These are phyloP conservation scores for Blastobotrys ciferrii DNA, from an alignment of 1,139 yeast species.

Conservation along the genomic window DNA sequence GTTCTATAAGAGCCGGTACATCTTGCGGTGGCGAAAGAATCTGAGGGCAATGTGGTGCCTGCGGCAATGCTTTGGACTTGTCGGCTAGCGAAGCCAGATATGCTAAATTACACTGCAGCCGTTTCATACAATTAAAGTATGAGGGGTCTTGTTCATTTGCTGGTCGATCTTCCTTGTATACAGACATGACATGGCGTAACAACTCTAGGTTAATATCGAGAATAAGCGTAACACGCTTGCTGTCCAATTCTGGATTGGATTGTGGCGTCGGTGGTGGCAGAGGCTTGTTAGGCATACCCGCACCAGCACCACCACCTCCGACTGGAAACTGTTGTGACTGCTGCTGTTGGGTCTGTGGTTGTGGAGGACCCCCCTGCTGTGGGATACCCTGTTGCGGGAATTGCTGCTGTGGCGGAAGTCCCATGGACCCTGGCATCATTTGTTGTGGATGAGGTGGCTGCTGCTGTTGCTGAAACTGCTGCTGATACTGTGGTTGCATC, in stretches of 20 bases:
- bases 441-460: conserved; percentile 2
- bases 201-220: conserved; percentile 37
- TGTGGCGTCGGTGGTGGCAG: conserved; percentile 6
- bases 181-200: conserved; percentile 28
- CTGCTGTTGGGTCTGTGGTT: conserved; percentile 7
- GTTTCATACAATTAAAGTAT: conserved; percentile 31
- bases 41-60: conserved; percentile 29
- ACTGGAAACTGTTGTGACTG: neutral
- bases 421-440: conserved; percentile 2
- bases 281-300: conserved; percentile 3
- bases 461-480: conserved; percentile 6
- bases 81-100: conserved; percentile 34
- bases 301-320: neutral
- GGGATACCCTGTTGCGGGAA: conserved; percentile 1
- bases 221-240: conserved; percentile 29
- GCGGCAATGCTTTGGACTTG: conserved; percentile 23
- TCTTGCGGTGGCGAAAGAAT: conserved; percentile 34
- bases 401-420: conserved; percentile 1
- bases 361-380: neutral
- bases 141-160: conserved; percentile 21
- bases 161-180: conserved; percentile 23
- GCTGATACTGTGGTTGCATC: conserved; percentile 12
- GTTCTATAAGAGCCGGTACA: conserved; percentile 32
- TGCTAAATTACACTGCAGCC: conserved; percentile 36
- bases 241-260: conserved; percentile 22